phyloP scores from a whole-genome alignment of 2,329 filamentous ascomycete species.

The Botryosphaeria agaves region DNA sequence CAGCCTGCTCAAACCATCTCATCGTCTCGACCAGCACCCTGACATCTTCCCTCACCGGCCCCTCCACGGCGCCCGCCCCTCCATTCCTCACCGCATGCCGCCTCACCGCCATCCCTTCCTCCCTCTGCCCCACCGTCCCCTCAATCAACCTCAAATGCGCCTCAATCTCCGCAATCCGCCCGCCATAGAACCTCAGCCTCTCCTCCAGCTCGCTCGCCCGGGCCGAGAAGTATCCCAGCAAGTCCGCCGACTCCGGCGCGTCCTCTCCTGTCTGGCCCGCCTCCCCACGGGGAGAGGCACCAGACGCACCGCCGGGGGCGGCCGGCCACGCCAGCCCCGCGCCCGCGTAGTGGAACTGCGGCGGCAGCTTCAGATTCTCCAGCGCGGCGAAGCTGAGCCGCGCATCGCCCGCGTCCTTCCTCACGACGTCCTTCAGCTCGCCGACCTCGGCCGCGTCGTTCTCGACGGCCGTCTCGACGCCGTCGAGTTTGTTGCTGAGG shows the following conservation, averaged over 20 bases:
- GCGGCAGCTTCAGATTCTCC: constrained; percentile 55
- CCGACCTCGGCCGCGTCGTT: constrained; percentile 45
- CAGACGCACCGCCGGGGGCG: too few species aligned
- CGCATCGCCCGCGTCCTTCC: constrained; percentile 52
- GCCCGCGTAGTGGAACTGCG: constrained; percentile 38
- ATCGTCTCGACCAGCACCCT: constrained; percentile 28
- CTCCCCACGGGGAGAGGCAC: too few species aligned
- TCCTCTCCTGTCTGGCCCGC: constrained; percentile 2
- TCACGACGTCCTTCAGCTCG: constrained; percentile 36
- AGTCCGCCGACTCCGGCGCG: constrained; percentile 13
- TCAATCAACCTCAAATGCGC: constrained; percentile 31
- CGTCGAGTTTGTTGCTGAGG: constrained; percentile 42
- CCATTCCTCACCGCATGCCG: constrained; percentile 6
- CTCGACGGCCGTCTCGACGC: constrained; percentile 43
- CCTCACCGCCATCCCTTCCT: constrained; percentile 19
- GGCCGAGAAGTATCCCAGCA: constrained; percentile 27
- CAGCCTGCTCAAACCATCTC: constrained; percentile 30
- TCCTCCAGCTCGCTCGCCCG: constrained; percentile 21
- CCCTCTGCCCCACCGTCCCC: constrained; percentile 23
- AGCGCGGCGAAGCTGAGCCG: constrained; percentile 56
- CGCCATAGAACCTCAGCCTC: constrained; percentile 21
- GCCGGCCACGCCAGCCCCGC: constrained; percentile 3
- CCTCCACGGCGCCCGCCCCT: constrained; percentile 3
- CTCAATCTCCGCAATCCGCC: constrained; percentile 29
- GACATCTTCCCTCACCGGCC: constrained; percentile 17